Conservation (phyloP, 2,329 filamentous ascomycete species). For the Fonsecaea pedrosoi region DNA sequence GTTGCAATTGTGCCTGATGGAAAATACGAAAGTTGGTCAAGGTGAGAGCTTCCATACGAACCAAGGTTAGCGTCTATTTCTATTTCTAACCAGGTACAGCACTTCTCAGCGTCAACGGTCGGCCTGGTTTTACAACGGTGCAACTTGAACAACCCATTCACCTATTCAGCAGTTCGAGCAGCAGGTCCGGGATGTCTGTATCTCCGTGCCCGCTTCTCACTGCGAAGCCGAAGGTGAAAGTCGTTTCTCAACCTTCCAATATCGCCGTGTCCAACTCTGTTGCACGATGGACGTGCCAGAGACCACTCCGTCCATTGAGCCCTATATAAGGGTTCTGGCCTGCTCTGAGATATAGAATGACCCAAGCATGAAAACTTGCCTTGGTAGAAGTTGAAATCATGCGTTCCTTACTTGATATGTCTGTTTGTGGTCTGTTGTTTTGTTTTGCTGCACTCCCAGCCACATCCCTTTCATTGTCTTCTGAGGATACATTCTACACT, state of each 20-base stretch:
- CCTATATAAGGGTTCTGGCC: neutral
- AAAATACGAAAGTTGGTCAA: neutral
- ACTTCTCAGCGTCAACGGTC: neutral
- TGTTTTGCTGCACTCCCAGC: neutral
- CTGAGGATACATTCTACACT: slow-evolving; percentile 43
- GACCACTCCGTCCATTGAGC: neutral
- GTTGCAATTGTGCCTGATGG: neutral
- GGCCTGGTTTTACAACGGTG: neutral
- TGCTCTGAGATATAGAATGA: neutral
- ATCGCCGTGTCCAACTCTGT: neutral
- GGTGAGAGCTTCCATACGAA: neutral
- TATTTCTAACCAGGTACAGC: neutral
- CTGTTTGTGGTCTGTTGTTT: neutral
- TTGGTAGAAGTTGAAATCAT: neutral
- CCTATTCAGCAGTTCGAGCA: neutral
- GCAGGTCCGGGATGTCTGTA: neutral
- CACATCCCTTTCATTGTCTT: neutral
- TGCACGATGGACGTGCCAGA: neutral
- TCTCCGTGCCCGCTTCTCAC: neutral
- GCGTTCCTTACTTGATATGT: neutral
- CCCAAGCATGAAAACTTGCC: neutral
- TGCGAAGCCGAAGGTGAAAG: neutral
- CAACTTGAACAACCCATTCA: neutral
- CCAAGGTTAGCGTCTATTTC: neutral
- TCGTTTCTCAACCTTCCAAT: neutral